These are phyloP conservation scores for Diphasiastrum complanatum DNA, from an alignment of 83 land plant genomes.

Conservation along the genomic window DNA sequence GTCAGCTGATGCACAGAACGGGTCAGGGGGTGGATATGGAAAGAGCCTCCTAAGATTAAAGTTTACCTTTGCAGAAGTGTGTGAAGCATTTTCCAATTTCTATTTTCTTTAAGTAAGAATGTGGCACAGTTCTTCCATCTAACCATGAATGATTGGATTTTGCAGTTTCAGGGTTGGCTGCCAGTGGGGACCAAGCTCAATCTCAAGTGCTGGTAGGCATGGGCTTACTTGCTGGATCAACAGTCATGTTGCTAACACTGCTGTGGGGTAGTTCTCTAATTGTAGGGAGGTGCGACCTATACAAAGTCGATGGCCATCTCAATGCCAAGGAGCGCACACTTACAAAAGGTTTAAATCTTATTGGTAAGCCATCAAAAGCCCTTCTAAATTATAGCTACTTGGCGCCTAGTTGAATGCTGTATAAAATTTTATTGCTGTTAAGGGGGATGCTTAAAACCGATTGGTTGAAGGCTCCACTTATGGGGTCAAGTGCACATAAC, in stretches of 20 bases:
- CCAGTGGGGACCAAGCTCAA: constrained; percentile 6
- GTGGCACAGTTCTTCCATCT: too few species aligned
- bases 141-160: too few species aligned
- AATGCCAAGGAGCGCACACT: constrained; percentile 5
- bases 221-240: constrained; percentile 16
- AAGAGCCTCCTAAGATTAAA: too few species aligned
- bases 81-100: too few species aligned
- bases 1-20: too few species aligned
- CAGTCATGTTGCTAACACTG: constrained; percentile 14
- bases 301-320: neutral
- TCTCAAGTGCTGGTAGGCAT: constrained; percentile 17
- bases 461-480: too few species aligned
- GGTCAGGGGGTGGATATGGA: too few species aligned
- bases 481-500: too few species aligned
- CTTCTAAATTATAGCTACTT: neutral
- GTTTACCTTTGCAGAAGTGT: too few species aligned
- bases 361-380: neutral
- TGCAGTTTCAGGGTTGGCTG: constrained; percentile 16
- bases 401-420: neutral
- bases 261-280: constrained; percentile 15
- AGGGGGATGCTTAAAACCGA: too few species aligned
- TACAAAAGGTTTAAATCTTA: neutral
- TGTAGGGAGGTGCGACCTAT: constrained; percentile 10
- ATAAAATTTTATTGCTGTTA: too few species aligned
- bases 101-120: too few species aligned